These are phyloP conservation scores for Fusarium lateritium DNA, from an alignment of 2,329 filamentous ascomycete species.

Conservation along the genomic window DNA sequence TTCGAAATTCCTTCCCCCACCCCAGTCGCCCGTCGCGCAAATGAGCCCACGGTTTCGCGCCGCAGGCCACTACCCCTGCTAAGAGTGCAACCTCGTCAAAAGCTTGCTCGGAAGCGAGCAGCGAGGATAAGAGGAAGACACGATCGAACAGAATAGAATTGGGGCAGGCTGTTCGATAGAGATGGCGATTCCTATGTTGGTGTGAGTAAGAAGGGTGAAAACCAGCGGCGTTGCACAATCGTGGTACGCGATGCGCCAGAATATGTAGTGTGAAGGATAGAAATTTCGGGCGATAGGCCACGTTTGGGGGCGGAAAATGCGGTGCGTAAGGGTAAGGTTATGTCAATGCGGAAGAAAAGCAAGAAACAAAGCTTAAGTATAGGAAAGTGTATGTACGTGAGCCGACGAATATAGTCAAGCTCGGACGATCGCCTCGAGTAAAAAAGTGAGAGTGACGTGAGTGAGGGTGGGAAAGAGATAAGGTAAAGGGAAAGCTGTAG, in stretches of 20 bases:
- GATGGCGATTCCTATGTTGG: neutral
- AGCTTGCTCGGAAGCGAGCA: conserved; percentile 16
- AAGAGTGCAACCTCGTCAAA: conserved; percentile 27
- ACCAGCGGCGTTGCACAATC: conserved; percentile 35
- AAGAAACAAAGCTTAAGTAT: conserved; percentile 19
- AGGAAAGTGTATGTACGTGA: conserved; percentile 13
- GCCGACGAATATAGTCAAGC: conserved; percentile 20
- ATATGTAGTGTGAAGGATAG: conserved; percentile 32
- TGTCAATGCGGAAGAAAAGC: conserved; percentile 1
- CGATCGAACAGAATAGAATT: conserved; percentile 6
- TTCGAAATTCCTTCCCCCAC: conserved; percentile 37
- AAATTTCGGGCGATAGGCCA: conserved; percentile 25
- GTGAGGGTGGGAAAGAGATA: conserved; percentile 17
- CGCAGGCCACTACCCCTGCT: conserved; percentile 38
- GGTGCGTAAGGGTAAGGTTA: conserved; percentile 11
- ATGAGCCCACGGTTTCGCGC: conserved; percentile 45
- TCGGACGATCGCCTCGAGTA: conserved; percentile 24
- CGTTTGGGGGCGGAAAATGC: conserved; percentile 10
- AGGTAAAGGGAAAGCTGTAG: no score
- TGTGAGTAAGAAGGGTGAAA: conserved; percentile 2
- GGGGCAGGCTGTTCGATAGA: conserved; percentile 4
- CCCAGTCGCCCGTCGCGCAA: conserved; percentile 39
- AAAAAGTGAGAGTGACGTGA: conserved; percentile 27
- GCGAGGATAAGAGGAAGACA: conserved; percentile 6
- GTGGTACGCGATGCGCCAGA: conserved; percentile 29